phyloP scores from a whole-genome alignment of 768 basidiomycete species.

The Crassisporium funariophilum region DNA sequence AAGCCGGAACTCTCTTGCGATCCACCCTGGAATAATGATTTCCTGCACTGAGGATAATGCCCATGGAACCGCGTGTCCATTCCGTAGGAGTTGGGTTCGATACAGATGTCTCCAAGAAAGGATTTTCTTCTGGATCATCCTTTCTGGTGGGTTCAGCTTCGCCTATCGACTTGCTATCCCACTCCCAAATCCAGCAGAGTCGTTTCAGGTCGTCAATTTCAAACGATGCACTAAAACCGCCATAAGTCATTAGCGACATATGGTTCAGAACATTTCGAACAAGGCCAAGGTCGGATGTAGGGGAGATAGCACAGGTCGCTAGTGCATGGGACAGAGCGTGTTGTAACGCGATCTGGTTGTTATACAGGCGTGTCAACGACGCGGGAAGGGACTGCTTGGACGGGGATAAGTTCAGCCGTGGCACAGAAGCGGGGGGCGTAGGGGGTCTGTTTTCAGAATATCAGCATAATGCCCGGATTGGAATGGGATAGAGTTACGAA shows the following conservation, averaged over 20 bases:
- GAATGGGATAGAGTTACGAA: conserved; percentile 31
- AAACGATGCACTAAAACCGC: conserved; percentile 65
- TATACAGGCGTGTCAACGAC: conserved; percentile 62
- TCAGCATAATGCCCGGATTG: not conserved
- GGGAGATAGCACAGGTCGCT: conserved; percentile 79
- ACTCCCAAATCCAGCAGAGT: conserved; percentile 90
- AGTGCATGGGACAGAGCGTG: conserved; percentile 85
- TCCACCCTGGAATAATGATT: conserved; percentile 71
- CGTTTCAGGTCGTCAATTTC: conserved; percentile 69
- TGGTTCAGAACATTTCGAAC: conserved; percentile 81
- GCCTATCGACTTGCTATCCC: conserved; percentile 57
- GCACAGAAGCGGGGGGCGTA: conserved; percentile 56
- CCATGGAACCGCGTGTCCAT: conserved; percentile 83
- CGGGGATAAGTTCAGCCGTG: conserved; percentile 31
- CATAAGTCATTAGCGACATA: conserved; percentile 66
- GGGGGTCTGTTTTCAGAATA: conserved; percentile 44
- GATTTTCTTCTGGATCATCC: conserved; percentile 61
- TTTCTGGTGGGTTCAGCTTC: not conserved
- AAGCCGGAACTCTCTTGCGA: conserved; percentile 72
- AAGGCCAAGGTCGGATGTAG: conserved; percentile 72
- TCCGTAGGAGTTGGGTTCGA: conserved; percentile 46
- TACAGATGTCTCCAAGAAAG: conserved; percentile 55
- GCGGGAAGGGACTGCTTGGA: conserved; percentile 44
- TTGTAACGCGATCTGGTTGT: conserved; percentile 70
- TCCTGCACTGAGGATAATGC: conserved; percentile 70